Base-by-base conservation (phyloP, 768 basidiomycete species). In the Boletus tylopilopsis region DNA sequence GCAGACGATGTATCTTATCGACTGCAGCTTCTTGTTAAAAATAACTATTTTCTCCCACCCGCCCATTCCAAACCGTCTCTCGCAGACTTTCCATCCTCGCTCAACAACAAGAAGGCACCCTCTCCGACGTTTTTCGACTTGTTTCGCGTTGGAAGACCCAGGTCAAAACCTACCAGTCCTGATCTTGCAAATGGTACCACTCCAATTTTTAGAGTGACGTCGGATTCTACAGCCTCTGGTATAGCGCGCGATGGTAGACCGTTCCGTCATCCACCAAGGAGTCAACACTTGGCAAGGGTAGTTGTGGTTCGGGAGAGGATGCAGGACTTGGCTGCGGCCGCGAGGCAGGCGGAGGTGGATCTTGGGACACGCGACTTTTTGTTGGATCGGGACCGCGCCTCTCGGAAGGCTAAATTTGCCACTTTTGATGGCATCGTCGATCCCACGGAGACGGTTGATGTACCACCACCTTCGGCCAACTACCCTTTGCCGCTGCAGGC, bases 41-140 rank as follows among this genome's bases (percentile, higher is more conserved):
- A 93, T 68, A 91, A 77, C 61, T 93, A 93, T 64, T 93, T 89
- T 62, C 81, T 93, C 32, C 90, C 90, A 4, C 91, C 90, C 10
- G 90, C 90, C 0, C 90, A 93, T 60, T 77, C 82, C 35, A 93
- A 93, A 61, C 90, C 90, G 2, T 80, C 79, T 10, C 78, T 82
- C 3, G 74, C 84, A 23, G 81, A 86, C 44, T 79, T 90, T 51
- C 76, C 79, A 16, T 66, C 73, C 2, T 63, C 60, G 4, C 30
- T 40, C 40, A 50, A 50, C 37, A 54, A 53, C 25, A 71, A 74
- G 50, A 87, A 81, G 64, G 74, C 73, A 41, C 60, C 73, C 2
- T 55, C 69, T 63, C 79, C 66, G 55, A 64, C 67, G 19, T 87
- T 90, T 63, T 69, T 90, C 45, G 84, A 90, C 61, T 63, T 87